Evolutionary conservation across 2,329 filamentous ascomycete genomes (phyloP), one percentile per base, ranked within the genome.

Genomic region (Sporothrix mexicana): DNA sequence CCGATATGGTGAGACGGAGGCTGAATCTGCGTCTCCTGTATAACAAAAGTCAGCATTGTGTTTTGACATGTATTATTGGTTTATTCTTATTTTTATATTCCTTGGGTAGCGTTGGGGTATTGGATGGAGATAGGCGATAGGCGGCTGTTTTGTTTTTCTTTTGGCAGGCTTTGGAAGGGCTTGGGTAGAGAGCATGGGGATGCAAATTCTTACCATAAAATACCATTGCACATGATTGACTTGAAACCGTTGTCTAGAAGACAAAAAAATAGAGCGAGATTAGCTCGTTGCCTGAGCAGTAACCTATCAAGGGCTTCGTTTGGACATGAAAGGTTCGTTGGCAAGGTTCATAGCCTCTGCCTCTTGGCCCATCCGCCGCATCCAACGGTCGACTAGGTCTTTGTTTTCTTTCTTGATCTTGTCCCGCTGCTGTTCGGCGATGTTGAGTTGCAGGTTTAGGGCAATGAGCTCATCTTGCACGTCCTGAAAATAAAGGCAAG

Each of bases 401-500:
- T 93, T 91, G 79, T 98, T 98, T 80, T 98, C 96, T 73, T 86
- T 87, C 79, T 90, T 88, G 75, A 97, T 84, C 81, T 90, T 91
- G 79, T 91, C 90, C 41, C 88, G 86, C 78, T 90, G 89, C 80
- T 95, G 88, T 80, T 97, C 94, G 2, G 92, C 91, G 85, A 98
- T 89, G 77, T 96, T 94, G 59, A 98, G 86, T 81, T 98, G 93
- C 76, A 98, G 85, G 77, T 95, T 95, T 64, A 98, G 83, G 0
- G 93, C 91, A 69, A 97, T 91, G 82, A 97, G 91, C 81, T 99
- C 96, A 81, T 98, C 95, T 83, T 98, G 95, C 70, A 97, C 91
- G 78, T 95, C 88, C 88, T 77, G 92, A 15, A 20, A 25, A 25
- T 20, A 41, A 66, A 17, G 77, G 61, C 30, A 36, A 7, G 7